Conservation (phyloP, 441 rosid genomes). For the Biscutella auriculata region DNA sequence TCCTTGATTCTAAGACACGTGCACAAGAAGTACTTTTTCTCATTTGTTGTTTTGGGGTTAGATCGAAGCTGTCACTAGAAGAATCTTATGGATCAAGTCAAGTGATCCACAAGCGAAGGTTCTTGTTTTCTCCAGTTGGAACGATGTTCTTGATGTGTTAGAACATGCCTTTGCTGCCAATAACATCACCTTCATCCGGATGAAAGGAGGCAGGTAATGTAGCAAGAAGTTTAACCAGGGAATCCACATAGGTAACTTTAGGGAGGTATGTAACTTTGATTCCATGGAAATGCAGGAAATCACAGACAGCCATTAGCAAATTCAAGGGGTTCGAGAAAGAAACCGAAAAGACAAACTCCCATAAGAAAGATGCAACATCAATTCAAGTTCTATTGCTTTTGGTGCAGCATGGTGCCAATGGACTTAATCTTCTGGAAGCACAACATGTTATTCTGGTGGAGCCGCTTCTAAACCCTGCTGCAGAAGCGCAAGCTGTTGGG, state of each 20-base stretch:
- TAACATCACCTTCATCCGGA: conserved; percentile 53
- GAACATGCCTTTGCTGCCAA: conserved; percentile 76
- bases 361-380: conserved; percentile 26
- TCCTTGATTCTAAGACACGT: not conserved
- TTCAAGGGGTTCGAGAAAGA: conserved; percentile 31
- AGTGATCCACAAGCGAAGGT: conserved; percentile 72
- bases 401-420: conserved; percentile 94
- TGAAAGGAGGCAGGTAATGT: conserved; percentile 93
- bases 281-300: conserved; percentile 46
- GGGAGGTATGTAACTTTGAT: not conserved
- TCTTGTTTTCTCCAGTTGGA: conserved; percentile 96
- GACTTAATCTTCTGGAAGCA: conserved; percentile 93
- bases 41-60: conserved; percentile 12
- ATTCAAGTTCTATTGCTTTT: conserved; percentile 73
- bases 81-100: conserved; percentile 79
- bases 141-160: conserved; percentile 93
- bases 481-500: conserved; percentile 93
- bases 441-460: conserved; percentile 91
- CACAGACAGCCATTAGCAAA: conserved; percentile 56
- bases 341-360: conserved; percentile 14
- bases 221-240: not conserved
- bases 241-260: not conserved
- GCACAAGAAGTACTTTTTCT: not conserved
- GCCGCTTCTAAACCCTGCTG: conserved; percentile 91
- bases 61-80: conserved; percentile 86